These are phyloP conservation scores for Dipteronia dyeriana DNA, from an alignment of 345 rosid genomes.

Conservation along the genomic window DNA sequence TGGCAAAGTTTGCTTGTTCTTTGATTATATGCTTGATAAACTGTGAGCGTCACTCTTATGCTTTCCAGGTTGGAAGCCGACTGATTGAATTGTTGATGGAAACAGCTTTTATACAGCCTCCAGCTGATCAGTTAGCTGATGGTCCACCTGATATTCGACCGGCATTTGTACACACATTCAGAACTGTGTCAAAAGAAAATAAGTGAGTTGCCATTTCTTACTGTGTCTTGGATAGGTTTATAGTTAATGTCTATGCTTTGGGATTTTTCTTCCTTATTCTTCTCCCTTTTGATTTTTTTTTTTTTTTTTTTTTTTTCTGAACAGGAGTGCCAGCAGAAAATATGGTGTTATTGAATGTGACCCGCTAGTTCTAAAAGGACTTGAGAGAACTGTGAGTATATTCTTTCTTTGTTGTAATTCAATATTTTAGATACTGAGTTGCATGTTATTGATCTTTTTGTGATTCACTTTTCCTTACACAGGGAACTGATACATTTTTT, in stretches of 20 bases:
- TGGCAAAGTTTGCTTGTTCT: not conserved
- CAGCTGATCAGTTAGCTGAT: slow-evolving; percentile 60
- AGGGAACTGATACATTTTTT: slow-evolving; percentile 22
- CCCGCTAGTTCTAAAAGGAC: slow-evolving; percentile 81
- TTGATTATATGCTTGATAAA: slow-evolving; percentile 1
- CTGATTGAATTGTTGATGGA: slow-evolving; percentile 76
- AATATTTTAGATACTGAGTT: slow-evolving; percentile 2
- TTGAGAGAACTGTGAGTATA: slow-evolving; percentile 78
- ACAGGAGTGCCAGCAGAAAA: slow-evolving; percentile 66
- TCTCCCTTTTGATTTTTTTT: not conserved
- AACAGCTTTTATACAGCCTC: slow-evolving; percentile 87
- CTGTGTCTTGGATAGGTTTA: slow-evolving; percentile 8
- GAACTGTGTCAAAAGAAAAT: slow-evolving; percentile 46
- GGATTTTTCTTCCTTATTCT: slow-evolving; percentile 4
- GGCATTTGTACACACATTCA: slow-evolving; percentile 80
- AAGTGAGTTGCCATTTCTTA: slow-evolving; percentile 47
- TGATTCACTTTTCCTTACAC: not conserved
- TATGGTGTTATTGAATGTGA: slow-evolving; percentile 88
- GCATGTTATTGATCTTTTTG: not conserved
- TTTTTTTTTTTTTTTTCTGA: slow-evolving; percentile 19
- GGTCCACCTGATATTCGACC: slow-evolving; percentile 85
- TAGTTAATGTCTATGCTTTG: slow-evolving; percentile 3
- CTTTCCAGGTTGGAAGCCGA: slow-evolving; percentile 86
- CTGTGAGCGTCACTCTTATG: slow-evolving; percentile 17
- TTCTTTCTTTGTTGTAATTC: slow-evolving; percentile 16